phyloP scores from a whole-genome alignment of 306 rosid species.

The Citrullus colocynthis region DNA sequence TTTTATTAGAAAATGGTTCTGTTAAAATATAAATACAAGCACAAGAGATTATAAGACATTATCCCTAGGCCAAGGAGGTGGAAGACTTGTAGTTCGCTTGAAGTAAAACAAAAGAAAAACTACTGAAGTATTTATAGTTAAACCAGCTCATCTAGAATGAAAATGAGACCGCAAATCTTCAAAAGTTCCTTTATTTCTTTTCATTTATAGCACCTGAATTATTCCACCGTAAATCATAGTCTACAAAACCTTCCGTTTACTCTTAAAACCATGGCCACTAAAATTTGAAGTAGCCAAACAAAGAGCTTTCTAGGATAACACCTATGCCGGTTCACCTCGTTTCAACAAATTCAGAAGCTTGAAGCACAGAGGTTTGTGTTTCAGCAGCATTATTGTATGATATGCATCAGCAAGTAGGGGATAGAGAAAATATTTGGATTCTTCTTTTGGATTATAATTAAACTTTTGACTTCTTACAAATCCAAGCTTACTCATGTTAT shows the following conservation, averaged over 20 bases:
- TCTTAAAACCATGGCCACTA: neutral
- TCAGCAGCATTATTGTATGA: neutral
- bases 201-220: neutral
- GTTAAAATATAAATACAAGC: neutral
- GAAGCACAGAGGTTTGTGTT: neutral
- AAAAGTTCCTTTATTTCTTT: neutral
- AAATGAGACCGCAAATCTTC: neutral
- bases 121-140: neutral
- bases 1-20: neutral
- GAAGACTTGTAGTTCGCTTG: neutral
- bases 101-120: neutral
- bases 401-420: neutral
- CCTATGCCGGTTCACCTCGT: neutral
- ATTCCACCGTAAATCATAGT: neutral
- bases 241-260: neutral
- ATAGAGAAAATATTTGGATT: neutral
- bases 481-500: neutral
- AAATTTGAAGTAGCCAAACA: neutral
- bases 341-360: neutral
- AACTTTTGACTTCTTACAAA: neutral
- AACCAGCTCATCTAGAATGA: neutral
- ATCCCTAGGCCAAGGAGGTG: neutral
- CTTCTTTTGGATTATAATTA: neutral
- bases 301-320: neutral
- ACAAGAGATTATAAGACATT: neutral